Conservation (phyloP, 805 yeast genomes). For the Isabelozyma heimii region DNA sequence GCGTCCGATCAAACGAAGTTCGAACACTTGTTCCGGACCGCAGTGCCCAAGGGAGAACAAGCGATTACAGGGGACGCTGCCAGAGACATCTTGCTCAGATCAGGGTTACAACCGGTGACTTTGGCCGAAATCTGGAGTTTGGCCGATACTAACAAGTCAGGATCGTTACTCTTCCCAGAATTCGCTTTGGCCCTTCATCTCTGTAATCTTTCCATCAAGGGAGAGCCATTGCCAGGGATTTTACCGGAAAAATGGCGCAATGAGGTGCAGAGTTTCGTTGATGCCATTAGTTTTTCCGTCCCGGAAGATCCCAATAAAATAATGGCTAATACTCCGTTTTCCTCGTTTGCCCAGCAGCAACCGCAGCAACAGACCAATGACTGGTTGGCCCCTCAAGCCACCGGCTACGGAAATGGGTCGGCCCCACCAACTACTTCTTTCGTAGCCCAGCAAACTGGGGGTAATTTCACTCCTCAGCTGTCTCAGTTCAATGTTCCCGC, state of each 20-base stretch:
- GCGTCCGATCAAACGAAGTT: slow-evolving; percentile 83
- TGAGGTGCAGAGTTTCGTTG: slow-evolving; percentile 88
- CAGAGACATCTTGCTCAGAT: slow-evolving; percentile 72
- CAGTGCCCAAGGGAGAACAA: slow-evolving; percentile 69
- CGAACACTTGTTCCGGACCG: slow-evolving; percentile 77
- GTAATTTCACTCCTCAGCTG: slow-evolving; percentile 26
- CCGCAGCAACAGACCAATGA: slow-evolving; percentile 11
- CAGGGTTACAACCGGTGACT: slow-evolving; percentile 70
- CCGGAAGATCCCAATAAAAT: slow-evolving; percentile 52
- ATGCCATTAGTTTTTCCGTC: slow-evolving; percentile 76
- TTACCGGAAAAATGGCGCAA: slow-evolving; percentile 72
- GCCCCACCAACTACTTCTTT: slow-evolving; percentile 20
- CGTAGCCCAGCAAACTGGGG: slow-evolving; percentile 45
- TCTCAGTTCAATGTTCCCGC: slow-evolving; percentile 5
- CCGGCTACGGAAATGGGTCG: slow-evolving; percentile 15
- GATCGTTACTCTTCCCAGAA: slow-evolving; percentile 86
- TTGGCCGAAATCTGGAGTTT: slow-evolving; percentile 88
- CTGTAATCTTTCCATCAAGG: slow-evolving; percentile 73
- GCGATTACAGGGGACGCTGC: slow-evolving; percentile 73
- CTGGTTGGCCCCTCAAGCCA: slow-evolving; percentile 32
- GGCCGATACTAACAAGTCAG: slow-evolving; percentile 85
- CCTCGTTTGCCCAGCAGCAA: slow-evolving; percentile 17
- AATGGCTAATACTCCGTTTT: slow-evolving; percentile 45
- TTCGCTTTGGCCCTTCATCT: slow-evolving; percentile 89
- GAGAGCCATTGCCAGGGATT: slow-evolving; percentile 71